Evolutionary conservation across 1,139 yeast species (phyloP).

Genomic region (Magnusiomyces paraingens): DNA sequence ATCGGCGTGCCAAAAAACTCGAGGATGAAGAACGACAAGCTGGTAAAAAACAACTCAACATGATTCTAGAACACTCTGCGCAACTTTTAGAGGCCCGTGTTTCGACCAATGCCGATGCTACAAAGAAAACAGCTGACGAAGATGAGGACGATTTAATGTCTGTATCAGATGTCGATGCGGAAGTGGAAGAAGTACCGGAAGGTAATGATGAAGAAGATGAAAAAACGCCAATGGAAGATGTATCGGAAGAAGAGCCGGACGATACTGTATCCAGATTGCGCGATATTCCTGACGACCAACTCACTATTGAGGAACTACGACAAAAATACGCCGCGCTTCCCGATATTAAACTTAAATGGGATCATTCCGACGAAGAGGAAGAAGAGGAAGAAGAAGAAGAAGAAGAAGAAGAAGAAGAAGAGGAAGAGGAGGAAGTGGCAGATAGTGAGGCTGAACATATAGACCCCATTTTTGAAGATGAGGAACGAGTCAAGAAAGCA

Average conservation of each 20-base stretch:
- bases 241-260: not conserved
- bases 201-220: constrained; percentile 34
- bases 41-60: constrained; percentile 83
- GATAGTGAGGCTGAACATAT: constrained; percentile 13
- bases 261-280: constrained; percentile 9
- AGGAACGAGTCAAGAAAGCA: not conserved
- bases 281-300: constrained; percentile 42
- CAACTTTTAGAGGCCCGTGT: constrained; percentile 83
- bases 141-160: constrained; percentile 22
- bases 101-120: constrained; percentile 33
- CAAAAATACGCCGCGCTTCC: constrained; percentile 56
- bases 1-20: constrained; percentile 32
- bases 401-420: constrained; percentile 13
- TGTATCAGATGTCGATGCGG: constrained; percentile 16
- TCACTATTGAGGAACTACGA: constrained; percentile 60
- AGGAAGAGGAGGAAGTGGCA: constrained; percentile 20
- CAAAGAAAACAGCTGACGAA: constrained; percentile 24
- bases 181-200: constrained; percentile 19
- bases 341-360: constrained; percentile 17
- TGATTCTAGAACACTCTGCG: constrained; percentile 87
- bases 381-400: constrained; percentile 22
- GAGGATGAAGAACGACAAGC: constrained; percentile 54
- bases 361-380: constrained; percentile 25
- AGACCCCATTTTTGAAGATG: constrained; percentile 10
- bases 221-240: constrained; percentile 9